Conservation (phyloP, 139 green algal species). For the Ulvella scutata region DNA sequence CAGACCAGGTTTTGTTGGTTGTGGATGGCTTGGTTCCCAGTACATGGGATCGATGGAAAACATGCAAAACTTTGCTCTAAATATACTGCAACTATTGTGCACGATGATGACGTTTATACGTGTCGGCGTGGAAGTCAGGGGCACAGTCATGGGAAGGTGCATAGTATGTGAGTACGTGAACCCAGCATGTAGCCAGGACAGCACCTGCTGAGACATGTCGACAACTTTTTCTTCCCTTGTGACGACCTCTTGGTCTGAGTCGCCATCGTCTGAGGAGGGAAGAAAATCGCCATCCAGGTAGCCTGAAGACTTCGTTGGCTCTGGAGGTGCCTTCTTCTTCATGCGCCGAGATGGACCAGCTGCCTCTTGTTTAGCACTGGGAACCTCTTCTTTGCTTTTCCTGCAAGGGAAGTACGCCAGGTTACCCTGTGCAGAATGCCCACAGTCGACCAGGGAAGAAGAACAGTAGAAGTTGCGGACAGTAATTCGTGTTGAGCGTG, state of each 20-base stretch:
- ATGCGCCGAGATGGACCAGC: neutral
- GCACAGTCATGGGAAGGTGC: neutral
- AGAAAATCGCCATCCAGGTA: constrained; percentile 90
- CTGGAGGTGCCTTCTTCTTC: constrained; percentile 9
- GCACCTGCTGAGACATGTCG: constrained; percentile 29
- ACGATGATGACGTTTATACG: neutral
- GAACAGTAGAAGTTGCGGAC: no score
- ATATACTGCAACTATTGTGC: neutral
- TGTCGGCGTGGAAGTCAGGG: neutral
- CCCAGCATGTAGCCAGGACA: neutral
- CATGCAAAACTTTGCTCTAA: neutral
- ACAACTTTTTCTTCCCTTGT: constrained; percentile 15
- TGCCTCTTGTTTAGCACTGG: constrained; percentile 8
- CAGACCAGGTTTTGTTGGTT: neutral
- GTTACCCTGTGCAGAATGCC: neutral
- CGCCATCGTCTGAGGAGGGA: constrained; percentile 53
- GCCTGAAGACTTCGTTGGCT: constrained; percentile 14
- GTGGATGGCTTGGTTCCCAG: constrained; percentile 4
- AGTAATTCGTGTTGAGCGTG: neutral
- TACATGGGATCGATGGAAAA: neutral
- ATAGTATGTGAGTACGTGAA: neutral
- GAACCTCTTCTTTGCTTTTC: constrained; percentile 24
- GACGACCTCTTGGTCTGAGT: constrained; percentile 42
- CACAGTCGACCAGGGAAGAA: neutral
- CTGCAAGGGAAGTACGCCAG: neutral